A percentile compares a stretch with the other conserved stretches of the same genome.
Conservation (phyloP, 2,329 filamentous ascomycete genomes). For the Didymella pinodella region DNA sequence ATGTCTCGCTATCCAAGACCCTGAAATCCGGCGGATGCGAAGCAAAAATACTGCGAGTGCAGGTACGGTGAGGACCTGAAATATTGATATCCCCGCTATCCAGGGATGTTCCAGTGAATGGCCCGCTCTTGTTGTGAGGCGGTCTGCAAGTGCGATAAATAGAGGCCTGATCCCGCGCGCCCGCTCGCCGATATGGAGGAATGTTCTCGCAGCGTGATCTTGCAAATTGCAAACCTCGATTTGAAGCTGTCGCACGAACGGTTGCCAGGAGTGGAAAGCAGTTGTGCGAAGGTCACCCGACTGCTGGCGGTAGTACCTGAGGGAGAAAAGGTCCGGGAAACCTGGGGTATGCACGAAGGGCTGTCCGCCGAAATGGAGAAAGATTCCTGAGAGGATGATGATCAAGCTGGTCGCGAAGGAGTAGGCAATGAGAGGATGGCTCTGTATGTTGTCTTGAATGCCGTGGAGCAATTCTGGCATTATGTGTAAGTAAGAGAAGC, state of each 20-base stretch:
- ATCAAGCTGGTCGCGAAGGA: slow-evolving; percentile 25
- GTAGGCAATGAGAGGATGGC: slow-evolving; percentile 31
- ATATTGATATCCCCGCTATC: slow-evolving; percentile 29
- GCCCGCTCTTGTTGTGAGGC: slow-evolving; percentile 19
- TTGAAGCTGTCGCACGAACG: slow-evolving; percentile 27
- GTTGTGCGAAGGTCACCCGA: slow-evolving; percentile 10
- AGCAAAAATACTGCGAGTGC: slow-evolving; percentile 31
- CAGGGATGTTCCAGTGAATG: slow-evolving; percentile 23
- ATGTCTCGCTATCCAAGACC: slow-evolving; percentile 35
- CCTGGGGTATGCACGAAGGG: slow-evolving; percentile 3
- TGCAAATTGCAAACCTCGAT: slow-evolving; percentile 21
- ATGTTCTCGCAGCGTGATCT: slow-evolving; percentile 20
- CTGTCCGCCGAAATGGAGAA: slow-evolving; percentile 30
- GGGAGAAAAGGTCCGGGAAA: slow-evolving; percentile 5
- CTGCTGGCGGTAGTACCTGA: slow-evolving; percentile 5
- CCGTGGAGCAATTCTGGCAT: slow-evolving; percentile 33
- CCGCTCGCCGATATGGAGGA: slow-evolving; percentile 14
- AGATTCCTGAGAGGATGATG: slow-evolving; percentile 31
- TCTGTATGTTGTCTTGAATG: slow-evolving; percentile 35
- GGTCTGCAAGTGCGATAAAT: slow-evolving; percentile 22
- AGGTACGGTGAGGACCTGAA: slow-evolving; percentile 30
- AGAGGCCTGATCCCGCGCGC: slow-evolving; percentile 16
- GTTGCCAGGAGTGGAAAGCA: slow-evolving; percentile 19
- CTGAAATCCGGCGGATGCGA: slow-evolving; percentile 23
- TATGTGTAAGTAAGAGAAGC: slow-evolving; percentile 19